phyloP scores from a whole-genome alignment of 208 protist genomes.

The Trypanosoma avium region DNA sequence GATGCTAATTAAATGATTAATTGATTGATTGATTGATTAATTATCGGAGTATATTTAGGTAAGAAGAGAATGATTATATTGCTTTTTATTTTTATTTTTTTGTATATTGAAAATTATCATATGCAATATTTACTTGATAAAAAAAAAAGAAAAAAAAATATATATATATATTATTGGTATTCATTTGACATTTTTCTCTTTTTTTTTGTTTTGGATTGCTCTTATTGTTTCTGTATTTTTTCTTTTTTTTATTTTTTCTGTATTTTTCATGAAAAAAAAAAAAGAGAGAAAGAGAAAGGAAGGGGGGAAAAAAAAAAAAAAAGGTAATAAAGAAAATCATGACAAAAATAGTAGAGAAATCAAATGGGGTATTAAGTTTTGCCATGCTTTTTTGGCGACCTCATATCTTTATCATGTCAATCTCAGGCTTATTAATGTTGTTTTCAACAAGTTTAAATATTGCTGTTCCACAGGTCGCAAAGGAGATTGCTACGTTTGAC shows the following conservation, averaged over 20 bases:
- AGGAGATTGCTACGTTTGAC: conserved; percentile 50
- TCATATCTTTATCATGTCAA: conserved; percentile 32
- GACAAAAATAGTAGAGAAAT: too few species aligned
- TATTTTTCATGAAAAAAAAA: not conserved
- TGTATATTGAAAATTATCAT: not conserved
- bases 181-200: not conserved
- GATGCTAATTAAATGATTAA: not conserved
- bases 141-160: not conserved
- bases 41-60: too few species aligned
- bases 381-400: conserved; percentile 37
- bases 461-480: conserved; percentile 39
- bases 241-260: conserved; percentile 7
- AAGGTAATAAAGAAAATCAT: not conserved
- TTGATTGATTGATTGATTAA: too few species aligned
- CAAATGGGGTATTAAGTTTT: conserved; percentile 32
- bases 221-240: not conserved
- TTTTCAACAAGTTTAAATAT: conserved; percentile 42
- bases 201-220: not conserved
- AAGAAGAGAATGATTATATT: not conserved
- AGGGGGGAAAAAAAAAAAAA: not conserved
- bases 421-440: conserved; percentile 41
- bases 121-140: too few species aligned
- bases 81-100: not conserved
- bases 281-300: not conserved
- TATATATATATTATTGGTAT: not conserved